phyloP scores from a whole-genome alignment of 306 rosid species.

The Calophaca sinica region DNA sequence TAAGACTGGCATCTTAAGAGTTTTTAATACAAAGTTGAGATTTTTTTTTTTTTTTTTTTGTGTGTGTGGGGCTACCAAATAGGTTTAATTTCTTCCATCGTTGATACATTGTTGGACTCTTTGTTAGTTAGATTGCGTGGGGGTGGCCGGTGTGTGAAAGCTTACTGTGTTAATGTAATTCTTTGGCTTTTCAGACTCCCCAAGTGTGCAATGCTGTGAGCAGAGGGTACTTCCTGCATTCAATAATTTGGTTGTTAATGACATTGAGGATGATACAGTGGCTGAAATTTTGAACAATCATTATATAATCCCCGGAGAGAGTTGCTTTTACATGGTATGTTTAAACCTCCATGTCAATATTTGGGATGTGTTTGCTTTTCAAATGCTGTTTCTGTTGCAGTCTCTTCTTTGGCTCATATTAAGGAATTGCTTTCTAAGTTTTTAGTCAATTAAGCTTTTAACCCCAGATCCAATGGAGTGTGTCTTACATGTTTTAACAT shows the following conservation, averaged over 20 bases:
- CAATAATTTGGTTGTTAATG: conserved; percentile 76
- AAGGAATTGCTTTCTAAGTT: not conserved
- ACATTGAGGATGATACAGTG: conserved; percentile 67
- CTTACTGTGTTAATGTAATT: conserved; percentile 27
- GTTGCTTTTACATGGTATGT: conserved; percentile 92
- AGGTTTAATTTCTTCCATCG: not conserved
- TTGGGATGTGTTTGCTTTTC: conserved; percentile 25
- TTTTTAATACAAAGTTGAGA: conserved; percentile 9
- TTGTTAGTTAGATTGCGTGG: conserved; percentile 20
- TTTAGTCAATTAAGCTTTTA: conserved; percentile 10
- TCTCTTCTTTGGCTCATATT: not conserved
- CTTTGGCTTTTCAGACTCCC: conserved; percentile 56
- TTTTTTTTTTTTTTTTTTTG: not conserved
- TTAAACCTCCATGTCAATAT: not conserved
- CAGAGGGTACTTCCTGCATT: conserved; percentile 61
- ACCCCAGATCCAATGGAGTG: conserved; percentile 35
- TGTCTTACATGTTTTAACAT: conserved; percentile 57
- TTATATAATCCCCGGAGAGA: conserved; percentile 70
- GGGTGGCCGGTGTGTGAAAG: conserved; percentile 17
- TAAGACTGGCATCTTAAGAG: not conserved
- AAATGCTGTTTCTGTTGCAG: conserved; percentile 1
- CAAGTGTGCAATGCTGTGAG: conserved; percentile 46
- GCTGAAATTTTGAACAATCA: conserved; percentile 66
- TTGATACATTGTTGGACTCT: not conserved
- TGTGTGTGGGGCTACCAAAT: not conserved